Conservation (phyloP, 2,329 filamentous ascomycete species). For the Lizonia empirigonia region DNA sequence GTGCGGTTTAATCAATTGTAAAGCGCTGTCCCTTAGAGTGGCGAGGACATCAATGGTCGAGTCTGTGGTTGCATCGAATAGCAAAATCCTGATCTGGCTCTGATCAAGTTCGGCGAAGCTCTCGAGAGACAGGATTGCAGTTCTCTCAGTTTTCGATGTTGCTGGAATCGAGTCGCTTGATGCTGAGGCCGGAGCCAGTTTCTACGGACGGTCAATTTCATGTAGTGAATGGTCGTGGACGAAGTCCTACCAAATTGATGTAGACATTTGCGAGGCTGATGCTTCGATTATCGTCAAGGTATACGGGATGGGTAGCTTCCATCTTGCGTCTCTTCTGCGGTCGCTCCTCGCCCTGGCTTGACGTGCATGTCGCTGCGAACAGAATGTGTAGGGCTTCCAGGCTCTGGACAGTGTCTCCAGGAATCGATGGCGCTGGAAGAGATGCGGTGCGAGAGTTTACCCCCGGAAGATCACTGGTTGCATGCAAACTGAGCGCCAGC, state of each 20-base stretch:
- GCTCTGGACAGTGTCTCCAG: conserved; percentile 18
- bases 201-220: background rate
- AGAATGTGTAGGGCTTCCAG: conserved; percentile 21
- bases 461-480: background rate
- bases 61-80: conserved; percentile 25
- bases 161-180: background rate
- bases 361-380: conserved; percentile 20
- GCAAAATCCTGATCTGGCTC: conserved; percentile 21
- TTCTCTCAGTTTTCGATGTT: background rate
- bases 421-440: background rate
- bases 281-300: conserved; percentile 27
- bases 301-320: conserved; percentile 11
- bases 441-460: background rate
- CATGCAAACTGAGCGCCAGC: background rate
- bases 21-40: conserved; percentile 17
- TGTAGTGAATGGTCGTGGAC: background rate
- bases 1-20: conserved; percentile 26
- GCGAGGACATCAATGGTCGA: conserved; percentile 28
- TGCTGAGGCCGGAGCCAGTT: background rate
- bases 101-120: conserved; percentile 22
- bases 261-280: conserved; percentile 37
- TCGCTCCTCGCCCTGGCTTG: conserved; percentile 17
- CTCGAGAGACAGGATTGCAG: conserved; percentile 31
- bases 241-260: conserved; percentile 28
- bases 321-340: conserved; percentile 38